phyloP scores from a whole-genome alignment of 257 asterid genomes.

The Datura wrightii region DNA sequence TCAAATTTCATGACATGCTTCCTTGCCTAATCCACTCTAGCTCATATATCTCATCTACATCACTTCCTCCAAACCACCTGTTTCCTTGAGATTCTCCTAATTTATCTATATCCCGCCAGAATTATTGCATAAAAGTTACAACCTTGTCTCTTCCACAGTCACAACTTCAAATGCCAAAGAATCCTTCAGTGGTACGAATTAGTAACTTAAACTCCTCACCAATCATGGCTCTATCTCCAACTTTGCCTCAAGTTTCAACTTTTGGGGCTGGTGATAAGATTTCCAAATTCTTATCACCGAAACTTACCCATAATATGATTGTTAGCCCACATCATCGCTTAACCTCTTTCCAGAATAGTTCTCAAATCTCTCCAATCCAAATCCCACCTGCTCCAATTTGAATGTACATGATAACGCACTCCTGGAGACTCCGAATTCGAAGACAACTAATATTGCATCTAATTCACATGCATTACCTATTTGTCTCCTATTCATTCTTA shows the following conservation, averaged over 20 bases:
- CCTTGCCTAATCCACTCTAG: conserved; percentile 1
- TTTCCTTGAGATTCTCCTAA: not conserved
- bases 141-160: not conserved
- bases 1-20: conserved; percentile 16
- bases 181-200: not conserved
- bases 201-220: no score
- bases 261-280: not conserved
- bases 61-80: conserved; percentile 9
- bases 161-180: not conserved
- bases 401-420: not conserved
- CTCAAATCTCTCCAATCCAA: not conserved
- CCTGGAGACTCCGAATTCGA: not conserved
- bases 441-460: not conserved
- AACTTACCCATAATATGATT: not conserved
- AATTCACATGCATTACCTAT: not conserved
- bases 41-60: not conserved
- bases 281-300: not conserved
- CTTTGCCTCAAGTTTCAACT: not conserved
- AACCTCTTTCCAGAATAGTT: not conserved
- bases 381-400: not conserved
- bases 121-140: not conserved
- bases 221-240: not conserved
- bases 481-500: not conserved
- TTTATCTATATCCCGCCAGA: not conserved
- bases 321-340: not conserved